Evolutionary conservation across 2,329 filamentous ascomycete genomes (phyloP).

Genomic region (Fusarium xylarioides): DNA sequence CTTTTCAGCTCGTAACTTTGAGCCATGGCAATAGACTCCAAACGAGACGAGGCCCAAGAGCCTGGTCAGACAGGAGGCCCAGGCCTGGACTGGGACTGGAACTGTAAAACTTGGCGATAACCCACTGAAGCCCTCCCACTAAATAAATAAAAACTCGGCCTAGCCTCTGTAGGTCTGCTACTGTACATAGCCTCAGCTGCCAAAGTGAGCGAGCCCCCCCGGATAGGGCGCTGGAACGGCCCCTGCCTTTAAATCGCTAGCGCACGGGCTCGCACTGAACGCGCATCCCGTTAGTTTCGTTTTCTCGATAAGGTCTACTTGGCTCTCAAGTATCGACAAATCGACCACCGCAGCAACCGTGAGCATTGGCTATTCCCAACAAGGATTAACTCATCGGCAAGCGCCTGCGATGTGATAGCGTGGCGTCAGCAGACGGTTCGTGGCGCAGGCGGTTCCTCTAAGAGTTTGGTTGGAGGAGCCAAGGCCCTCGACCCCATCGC

Average conservation of each 20-base stretch:
- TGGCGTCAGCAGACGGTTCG: conserved; percentile 27
- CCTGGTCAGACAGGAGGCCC: conserved; percentile 8
- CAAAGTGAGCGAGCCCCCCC: conserved; percentile 13
- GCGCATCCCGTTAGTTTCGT: neutral
- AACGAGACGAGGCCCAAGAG: neutral
- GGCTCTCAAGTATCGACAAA: conserved; percentile 16
- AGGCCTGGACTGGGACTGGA: neutral
- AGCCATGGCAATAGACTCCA: conserved; percentile 20
- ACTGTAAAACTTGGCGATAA: conserved; percentile 14
- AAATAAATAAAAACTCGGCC: neutral
- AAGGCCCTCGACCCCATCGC: conserved; percentile 11
- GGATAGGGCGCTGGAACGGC: conserved; percentile 32
- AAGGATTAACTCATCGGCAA: conserved; percentile 25
- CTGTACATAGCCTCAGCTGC: neutral
- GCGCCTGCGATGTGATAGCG: conserved; percentile 30
- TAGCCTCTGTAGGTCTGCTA: neutral
- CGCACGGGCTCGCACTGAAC: conserved; percentile 13
- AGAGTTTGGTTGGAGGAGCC: conserved; percentile 17
- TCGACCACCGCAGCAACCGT: conserved; percentile 6
- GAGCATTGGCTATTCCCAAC: conserved; percentile 18
- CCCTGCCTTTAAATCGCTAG: conserved; percentile 32
- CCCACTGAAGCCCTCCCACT: neutral
- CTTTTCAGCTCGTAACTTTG: neutral
- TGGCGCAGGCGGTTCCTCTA: conserved; percentile 28
- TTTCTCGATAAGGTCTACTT: conserved; percentile 11